Evolutionary conservation across 2,329 filamentous ascomycete genomes (phyloP).

Genomic region (Fusarium sp.): DNA sequence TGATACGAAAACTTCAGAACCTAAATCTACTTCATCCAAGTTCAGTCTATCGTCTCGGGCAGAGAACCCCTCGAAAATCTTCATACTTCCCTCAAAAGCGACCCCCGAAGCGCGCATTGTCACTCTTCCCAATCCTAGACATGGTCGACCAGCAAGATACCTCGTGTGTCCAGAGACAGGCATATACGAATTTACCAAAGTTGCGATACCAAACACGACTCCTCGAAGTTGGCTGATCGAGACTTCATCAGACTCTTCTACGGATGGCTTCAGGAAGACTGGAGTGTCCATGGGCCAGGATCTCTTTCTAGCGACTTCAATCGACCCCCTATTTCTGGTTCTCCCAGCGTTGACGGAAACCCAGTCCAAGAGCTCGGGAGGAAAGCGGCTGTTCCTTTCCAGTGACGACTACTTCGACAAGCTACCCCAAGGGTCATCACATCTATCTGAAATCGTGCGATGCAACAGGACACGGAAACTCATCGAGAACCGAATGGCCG

Average conservation of each 20-base stretch:
- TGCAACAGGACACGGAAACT: conserved; percentile 56
- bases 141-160: conserved; percentile 63
- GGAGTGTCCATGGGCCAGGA: conserved; percentile 71
- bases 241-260: conserved; percentile 21
- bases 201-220: conserved; percentile 59
- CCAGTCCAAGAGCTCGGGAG: conserved; percentile 52
- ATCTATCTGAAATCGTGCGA: conserved; percentile 66
- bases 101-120: conserved; percentile 64
- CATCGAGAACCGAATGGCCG: conserved; percentile 71
- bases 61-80: conserved; percentile 60
- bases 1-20: conserved; percentile 39
- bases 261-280: conserved; percentile 25
- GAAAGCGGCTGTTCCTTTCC: conserved; percentile 71
- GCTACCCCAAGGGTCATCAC: conserved; percentile 61
- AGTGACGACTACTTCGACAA: conserved; percentile 77
- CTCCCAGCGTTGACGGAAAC: conserved; percentile 72
- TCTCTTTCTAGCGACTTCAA: conserved; percentile 81
- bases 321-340: conserved; percentile 86
- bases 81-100: conserved; percentile 67
- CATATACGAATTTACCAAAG: conserved; percentile 70
- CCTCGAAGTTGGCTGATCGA: conserved; percentile 71
- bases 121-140: conserved; percentile 67
- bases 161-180: conserved; percentile 68
- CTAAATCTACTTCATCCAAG: conserved; percentile 46
- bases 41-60: conserved; percentile 52